These are phyloP conservation scores for Plasmodium sp. DNA, from an alignment of 169 alveolate species.

Conservation along the genomic window DNA sequence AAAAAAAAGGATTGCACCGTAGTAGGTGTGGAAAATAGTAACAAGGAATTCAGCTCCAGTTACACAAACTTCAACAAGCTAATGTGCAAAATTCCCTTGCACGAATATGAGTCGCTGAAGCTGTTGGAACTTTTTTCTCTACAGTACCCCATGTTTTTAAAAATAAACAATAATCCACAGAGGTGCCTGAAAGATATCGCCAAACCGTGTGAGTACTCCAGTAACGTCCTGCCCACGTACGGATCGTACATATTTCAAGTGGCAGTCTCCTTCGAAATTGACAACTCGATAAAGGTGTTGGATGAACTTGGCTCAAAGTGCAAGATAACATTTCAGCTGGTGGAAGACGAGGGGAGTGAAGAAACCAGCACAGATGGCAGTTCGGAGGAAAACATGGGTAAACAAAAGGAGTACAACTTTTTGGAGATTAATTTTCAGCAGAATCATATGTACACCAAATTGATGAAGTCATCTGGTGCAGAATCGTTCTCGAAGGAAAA, in stretches of 20 bases:
- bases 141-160: slow-evolving; percentile 73
- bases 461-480: not conserved
- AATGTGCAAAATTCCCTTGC: slow-evolving; percentile 62
- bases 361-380: not conserved
- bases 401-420: slow-evolving; percentile 28
- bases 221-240: slow-evolving; percentile 53
- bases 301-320: slow-evolving; percentile 73
- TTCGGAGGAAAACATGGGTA: not conserved
- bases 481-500: slow-evolving; percentile 12
- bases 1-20: not conserved
- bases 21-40: slow-evolving; percentile 9
- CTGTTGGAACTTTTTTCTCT: slow-evolving; percentile 67
- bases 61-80: slow-evolving; percentile 35
- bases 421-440: slow-evolving; percentile 64
- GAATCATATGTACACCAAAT: slow-evolving; percentile 69
- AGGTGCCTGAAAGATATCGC: slow-evolving; percentile 38
- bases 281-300: slow-evolving; percentile 76
- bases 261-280: slow-evolving; percentile 69
- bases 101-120: slow-evolving; percentile 69
- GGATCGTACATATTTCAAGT: slow-evolving; percentile 75
- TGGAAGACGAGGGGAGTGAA: slow-evolving; percentile 39
- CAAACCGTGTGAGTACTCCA: slow-evolving; percentile 55
- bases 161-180: slow-evolving; percentile 55
- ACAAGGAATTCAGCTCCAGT: not conserved
- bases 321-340: slow-evolving; percentile 64